Base-by-base conservation (phyloP, 352 stramenopile species). In the Phytophthora cryptogea region DNA sequence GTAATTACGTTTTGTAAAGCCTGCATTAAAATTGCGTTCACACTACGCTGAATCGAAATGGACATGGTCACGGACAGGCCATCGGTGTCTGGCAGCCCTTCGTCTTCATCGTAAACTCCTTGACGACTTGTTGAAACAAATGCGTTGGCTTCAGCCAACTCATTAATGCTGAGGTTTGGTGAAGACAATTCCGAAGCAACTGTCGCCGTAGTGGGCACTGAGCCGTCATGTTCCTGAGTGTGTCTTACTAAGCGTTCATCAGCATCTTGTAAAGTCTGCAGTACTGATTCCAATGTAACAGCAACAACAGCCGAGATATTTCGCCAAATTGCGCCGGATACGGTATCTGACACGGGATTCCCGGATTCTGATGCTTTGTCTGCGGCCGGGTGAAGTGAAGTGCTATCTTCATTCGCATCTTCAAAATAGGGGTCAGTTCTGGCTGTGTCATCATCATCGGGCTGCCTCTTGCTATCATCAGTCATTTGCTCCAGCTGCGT, bases 261-360 rank as follows among this genome's bases (percentile, higher is more conserved):
- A 26, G 36, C 31, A 27, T 47, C 32, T 20, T 66, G 60, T 31
- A 77, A 57, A 32, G 40, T 61, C 11, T 62, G 39, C 40, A 72
- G 30, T 16, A 77, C 65, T 2, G 61, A 65, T 37, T 73, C 57
- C 33, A 77, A 59, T 1, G 68, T 52, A 23, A 69, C 42, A n/a
- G 68, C 68, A 43, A 74, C 56, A 42, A 74, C 31, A 9, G 55
- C 68, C 20, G 68, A 61, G 56, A 77, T 46, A 30, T 69, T 74
- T 46, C 55, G 59, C 1, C 56, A 64, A 56, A 72, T 69, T 32
- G 65, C 68, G 47, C 57, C 49, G 5, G 68, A 52, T 10, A 68
- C 55, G 13, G 68, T 47, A 31, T 69, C 60, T 20, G 52, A 41
- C 5, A 66, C 27, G 5, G 3, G 31, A 32, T 54, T 7, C 5